Evolutionary conservation across 176 grass and related monocot genomes (phyloP).

Genomic region (Eremochloa ophiuroides): DNA sequence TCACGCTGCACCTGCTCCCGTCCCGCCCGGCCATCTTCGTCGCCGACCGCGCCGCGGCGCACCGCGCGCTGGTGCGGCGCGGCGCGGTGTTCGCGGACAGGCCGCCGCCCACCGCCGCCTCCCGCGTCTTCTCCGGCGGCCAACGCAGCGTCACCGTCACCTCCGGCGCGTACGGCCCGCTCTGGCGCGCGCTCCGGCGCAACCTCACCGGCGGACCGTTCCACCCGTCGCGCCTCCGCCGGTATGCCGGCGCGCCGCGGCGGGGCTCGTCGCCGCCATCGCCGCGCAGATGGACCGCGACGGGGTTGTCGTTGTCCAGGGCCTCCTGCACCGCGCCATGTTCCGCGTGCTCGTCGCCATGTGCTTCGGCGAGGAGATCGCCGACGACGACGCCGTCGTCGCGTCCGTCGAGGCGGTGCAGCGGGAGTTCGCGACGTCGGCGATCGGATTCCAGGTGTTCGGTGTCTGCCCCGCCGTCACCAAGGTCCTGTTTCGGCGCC

Average conservation of each 20-base stretch:
- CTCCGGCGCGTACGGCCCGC: neutral
- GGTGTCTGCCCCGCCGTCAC: neutral
- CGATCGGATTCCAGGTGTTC: neutral
- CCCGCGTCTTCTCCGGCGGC: too few species aligned
- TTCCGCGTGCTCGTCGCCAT: neutral
- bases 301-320: neutral
- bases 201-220: neutral
- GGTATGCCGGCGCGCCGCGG: neutral
- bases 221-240: neutral
- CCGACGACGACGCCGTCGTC: neutral
- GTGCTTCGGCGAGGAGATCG: conserved; percentile 23
- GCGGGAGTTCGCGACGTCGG: neutral
- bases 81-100: too few species aligned
- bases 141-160: neutral
- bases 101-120: too few species aligned
- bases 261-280: neutral
- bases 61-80: too few species aligned
- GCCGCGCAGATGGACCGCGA: too few species aligned
- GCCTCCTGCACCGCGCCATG: neutral
- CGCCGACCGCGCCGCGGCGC: too few species aligned
- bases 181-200: neutral
- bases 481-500: conserved; percentile 12
- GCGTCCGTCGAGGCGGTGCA: neutral
- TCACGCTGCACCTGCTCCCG: too few species aligned
- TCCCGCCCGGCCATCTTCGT: too few species aligned